Percentiles rank a stretch among this genome's conserved stretches.
These are phyloP conservation scores for Gastroboletus turbinatus DNA, from an alignment of 1,284 basidiomycete genomes.

Conservation along the genomic window DNA sequence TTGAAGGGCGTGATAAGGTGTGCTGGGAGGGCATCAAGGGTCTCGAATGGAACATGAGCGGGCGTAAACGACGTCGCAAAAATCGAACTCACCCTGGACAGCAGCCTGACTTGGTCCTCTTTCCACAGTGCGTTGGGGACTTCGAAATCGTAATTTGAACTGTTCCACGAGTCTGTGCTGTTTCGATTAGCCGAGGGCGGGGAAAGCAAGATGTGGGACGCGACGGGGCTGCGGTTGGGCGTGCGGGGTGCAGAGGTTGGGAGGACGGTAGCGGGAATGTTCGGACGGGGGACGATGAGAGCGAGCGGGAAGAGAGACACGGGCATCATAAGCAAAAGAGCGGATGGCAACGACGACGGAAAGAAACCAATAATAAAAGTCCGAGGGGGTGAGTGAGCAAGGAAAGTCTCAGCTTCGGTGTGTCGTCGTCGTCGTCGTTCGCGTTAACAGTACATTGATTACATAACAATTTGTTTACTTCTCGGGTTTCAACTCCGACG, in stretches of 20 bases:
- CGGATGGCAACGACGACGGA: conserved; percentile 26
- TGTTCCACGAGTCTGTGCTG: conserved; percentile 80
- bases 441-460: conserved; percentile 15
- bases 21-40: conserved; percentile 76
- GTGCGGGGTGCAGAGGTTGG: conserved; percentile 47
- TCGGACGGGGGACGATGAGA: conserved; percentile 54
- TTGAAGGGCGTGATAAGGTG: conserved; percentile 81
- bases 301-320: conserved; percentile 48
- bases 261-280: conserved; percentile 39
- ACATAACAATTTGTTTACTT: conserved; percentile 28
- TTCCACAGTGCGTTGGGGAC: conserved; percentile 72
- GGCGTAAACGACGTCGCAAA: conserved; percentile 2
- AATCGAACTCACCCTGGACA: conserved; percentile 55
- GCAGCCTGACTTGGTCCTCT: conserved; percentile 63
- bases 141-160: conserved; percentile 59
- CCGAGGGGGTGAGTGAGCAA: conserved; percentile 13
- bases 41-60: conserved; percentile 37
- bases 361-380: conserved; percentile 21
- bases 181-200: conserved; percentile 55
- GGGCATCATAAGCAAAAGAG: conserved; percentile 34
- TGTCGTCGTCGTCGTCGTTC: conserved; percentile 28
- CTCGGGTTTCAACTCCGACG: conserved; percentile 21
- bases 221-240: conserved; percentile 46
- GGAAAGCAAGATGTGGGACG: conserved; percentile 49
- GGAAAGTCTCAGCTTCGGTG: conserved; percentile 21